A percentile compares a stretch with the other conserved stretches of the same genome.
Evolutionary conservation across 2,329 filamentous ascomycete species (phyloP).

Genomic region (Colletotrichum musicola): DNA sequence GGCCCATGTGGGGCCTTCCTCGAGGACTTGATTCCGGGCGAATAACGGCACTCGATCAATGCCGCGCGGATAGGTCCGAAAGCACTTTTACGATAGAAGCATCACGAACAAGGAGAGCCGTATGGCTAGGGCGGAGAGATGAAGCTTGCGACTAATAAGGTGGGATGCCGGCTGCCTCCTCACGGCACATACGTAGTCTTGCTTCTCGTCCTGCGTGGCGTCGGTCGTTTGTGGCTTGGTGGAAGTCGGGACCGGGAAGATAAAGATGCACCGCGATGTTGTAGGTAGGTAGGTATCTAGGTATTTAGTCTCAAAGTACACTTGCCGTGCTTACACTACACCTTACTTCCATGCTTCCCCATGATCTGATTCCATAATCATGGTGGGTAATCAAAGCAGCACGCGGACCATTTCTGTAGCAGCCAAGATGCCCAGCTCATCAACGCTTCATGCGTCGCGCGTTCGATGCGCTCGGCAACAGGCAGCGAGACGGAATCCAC

Average conservation of each 20-base stretch:
- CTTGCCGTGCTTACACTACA: neutral
- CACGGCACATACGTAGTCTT: too few relatives aligned
- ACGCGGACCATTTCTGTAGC: neutral
- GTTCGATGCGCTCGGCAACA: slow-evolving; percentile 10
- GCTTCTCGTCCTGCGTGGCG: too few relatives aligned
- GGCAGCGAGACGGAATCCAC: neutral
- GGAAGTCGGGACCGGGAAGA: too few relatives aligned
- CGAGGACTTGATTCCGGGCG: slow-evolving; percentile 5
- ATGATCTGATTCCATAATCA: neutral
- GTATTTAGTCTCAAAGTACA: neutral
- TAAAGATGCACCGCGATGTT: too few relatives aligned
- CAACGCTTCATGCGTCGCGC: slow-evolving; percentile 16
- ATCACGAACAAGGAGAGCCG: too few relatives aligned
- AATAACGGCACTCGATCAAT: neutral
- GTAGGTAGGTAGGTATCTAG: slow-evolving; percentile 1
- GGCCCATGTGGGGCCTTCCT: too few relatives aligned
- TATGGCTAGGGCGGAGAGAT: too few relatives aligned
- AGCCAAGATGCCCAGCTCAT: neutral
- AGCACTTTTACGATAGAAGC: too few relatives aligned
- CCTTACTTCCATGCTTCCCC: neutral
- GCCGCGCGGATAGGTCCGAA: too few relatives aligned
- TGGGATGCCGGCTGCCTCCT: too few relatives aligned
- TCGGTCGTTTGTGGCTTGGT: too few relatives aligned
- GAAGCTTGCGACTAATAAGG: too few relatives aligned
- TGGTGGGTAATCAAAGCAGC: slow-evolving; percentile 10